phyloP scores from a whole-genome alignment of 177 flowering plant species.

The Tripterygium wilfordii region DNA sequence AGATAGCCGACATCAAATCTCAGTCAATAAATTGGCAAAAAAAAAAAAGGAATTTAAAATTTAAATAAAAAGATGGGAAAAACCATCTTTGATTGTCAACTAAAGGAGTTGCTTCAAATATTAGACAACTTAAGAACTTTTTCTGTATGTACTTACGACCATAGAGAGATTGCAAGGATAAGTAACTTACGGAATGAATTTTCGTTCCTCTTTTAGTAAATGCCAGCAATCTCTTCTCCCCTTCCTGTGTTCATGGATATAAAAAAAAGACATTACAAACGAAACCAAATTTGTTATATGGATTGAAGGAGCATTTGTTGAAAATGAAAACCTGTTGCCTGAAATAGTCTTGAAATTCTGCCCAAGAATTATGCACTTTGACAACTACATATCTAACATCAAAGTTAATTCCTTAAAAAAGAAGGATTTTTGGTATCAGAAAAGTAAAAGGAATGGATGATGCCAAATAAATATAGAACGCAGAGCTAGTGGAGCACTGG shows the following conservation, averaged over 20 bases:
- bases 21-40: too few relatives aligned
- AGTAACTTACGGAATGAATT: conserved; percentile 63
- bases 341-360: conserved; percentile 72
- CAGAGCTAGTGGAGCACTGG: too few relatives aligned
- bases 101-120: too few relatives aligned
- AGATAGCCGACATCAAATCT: not conserved
- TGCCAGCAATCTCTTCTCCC: conserved; percentile 81
- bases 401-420: conserved; percentile 19
- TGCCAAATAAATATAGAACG: not conserved
- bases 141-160: too few relatives aligned
- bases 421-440: not conserved
- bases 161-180: conserved; percentile 1
- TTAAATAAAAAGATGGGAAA: too few relatives aligned
- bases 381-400: conserved; percentile 77
- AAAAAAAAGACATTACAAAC: conserved; percentile 1
- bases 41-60: too few relatives aligned
- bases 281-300: not conserved
- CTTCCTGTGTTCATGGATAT: conserved; percentile 46
- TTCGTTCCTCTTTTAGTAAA: conserved; percentile 76
- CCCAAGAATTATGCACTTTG: conserved; percentile 85
- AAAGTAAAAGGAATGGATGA: not conserved
- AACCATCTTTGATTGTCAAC: too few relatives aligned
- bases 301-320: not conserved
- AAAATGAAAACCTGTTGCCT: conserved; percentile 52
- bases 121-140: too few relatives aligned